phyloP scores from a whole-genome alignment of 306 rosid species.

The Corylus heterophylla region DNA sequence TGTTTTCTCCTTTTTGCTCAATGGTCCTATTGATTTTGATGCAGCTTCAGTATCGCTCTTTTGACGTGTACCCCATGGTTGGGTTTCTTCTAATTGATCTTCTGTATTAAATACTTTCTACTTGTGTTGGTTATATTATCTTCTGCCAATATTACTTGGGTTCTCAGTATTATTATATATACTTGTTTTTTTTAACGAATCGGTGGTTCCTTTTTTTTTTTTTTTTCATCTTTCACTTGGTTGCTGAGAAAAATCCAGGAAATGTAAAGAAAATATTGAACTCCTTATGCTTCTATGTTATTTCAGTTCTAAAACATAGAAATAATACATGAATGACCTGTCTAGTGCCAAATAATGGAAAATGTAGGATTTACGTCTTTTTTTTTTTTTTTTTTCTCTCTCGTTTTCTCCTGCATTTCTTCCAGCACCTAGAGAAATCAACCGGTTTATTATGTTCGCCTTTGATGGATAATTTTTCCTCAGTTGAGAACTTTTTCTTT shows the following conservation, averaged over 20 bases:
- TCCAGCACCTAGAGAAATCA: not conserved
- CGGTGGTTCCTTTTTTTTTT: not conserved
- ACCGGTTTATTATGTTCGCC: not conserved
- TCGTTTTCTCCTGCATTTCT: not conserved
- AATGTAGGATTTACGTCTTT: not conserved
- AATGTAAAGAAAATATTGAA: not conserved
- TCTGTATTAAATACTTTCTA: not conserved
- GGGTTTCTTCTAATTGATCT: not conserved
- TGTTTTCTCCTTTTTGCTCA: not conserved
- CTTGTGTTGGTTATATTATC: slow-evolving; percentile 2
- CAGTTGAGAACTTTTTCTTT: not conserved
- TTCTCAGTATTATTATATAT: not conserved
- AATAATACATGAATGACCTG: not conserved
- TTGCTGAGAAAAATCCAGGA: not conserved
- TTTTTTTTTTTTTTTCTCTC: not conserved
- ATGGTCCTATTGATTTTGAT: slow-evolving; percentile 14
- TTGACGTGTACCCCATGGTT: not conserved
- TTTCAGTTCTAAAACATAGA: not conserved
- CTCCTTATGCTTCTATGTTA: not conserved
- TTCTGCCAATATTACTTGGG: not conserved
- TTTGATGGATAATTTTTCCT: not conserved
- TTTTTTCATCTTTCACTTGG: not conserved
- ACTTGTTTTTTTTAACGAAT: not conserved
- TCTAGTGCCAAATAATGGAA: not conserved
- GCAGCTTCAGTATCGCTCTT: slow-evolving; percentile 29